phyloP scores from a whole-genome alignment of 1,139 yeast species.

The Eremothecium sinecaudum region DNA sequence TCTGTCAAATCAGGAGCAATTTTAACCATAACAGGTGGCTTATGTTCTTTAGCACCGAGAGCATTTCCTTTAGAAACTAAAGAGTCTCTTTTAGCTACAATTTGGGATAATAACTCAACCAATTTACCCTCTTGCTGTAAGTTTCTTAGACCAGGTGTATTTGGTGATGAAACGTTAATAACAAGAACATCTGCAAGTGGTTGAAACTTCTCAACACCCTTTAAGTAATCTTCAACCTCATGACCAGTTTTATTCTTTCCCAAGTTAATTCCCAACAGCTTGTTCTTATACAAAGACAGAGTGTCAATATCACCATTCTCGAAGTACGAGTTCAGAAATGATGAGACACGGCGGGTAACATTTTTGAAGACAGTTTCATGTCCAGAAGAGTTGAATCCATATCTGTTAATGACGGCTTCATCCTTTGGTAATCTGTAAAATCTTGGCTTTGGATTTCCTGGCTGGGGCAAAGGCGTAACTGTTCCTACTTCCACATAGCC shows the following conservation, averaged over 20 bases:
- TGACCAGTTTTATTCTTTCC: conserved; percentile 92
- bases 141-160: conserved; percentile 88
- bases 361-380: conserved; percentile 64
- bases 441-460: conserved; percentile 87
- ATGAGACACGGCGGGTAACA: conserved; percentile 51
- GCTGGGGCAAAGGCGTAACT: conserved; percentile 85
- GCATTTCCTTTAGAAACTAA: conserved; percentile 36
- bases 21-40: conserved; percentile 76
- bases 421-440: conserved; percentile 79
- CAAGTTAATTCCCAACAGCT: conserved; percentile 68
- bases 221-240: conserved; percentile 74
- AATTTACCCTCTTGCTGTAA: conserved; percentile 72
- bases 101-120: conserved; percentile 54
- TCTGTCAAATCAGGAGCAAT: conserved; percentile 89
- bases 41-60: conserved; percentile 22
- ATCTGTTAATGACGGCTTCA: conserved; percentile 84
- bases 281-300: conserved; percentile 55
- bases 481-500: conserved; percentile 90
- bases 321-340: conserved; percentile 28
- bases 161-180: conserved; percentile 91
- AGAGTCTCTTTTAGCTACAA: conserved; percentile 49
- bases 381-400: conserved; percentile 90
- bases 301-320: conserved; percentile 28
- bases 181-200: conserved; percentile 82
- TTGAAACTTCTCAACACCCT: conserved; percentile 76